Conservation (phyloP, 805 yeast genomes). For the Candida boleticola region DNA sequence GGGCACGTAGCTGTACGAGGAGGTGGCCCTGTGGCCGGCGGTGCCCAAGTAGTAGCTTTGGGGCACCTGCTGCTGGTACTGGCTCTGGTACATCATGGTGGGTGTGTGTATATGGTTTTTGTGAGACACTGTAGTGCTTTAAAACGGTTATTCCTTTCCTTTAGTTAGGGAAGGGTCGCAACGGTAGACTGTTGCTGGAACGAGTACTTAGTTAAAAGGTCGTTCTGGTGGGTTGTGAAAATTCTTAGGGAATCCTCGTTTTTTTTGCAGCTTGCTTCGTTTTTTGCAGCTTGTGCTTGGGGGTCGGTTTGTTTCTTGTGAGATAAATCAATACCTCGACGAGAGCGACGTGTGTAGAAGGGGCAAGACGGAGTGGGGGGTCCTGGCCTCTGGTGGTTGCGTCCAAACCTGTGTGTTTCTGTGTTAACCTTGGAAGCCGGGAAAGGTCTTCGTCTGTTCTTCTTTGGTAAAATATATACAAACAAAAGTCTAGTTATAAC, state of each 20-base stretch:
- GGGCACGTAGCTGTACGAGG: conserved; percentile 24
- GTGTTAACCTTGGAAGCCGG: no score
- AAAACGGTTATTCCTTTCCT: no score
- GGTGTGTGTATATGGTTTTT: conserved; percentile 10
- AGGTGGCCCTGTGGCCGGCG: conserved; percentile 36
- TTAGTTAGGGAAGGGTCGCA: no score
- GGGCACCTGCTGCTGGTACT: conserved; percentile 13
- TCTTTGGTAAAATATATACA: background rate
- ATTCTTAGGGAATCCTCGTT: background rate
- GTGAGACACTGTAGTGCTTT: conserved; percentile 20
- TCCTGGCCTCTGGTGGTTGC: no score
- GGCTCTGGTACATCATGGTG: conserved; percentile 3
- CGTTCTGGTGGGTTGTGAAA: conserved; percentile 17
- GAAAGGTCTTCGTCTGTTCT: no score
- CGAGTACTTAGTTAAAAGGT: conserved; percentile 43
- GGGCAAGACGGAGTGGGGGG: no score
- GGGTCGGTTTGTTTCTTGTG: background rate
- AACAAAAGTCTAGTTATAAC: conserved; percentile 11
- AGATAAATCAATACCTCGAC: conserved; percentile 2
- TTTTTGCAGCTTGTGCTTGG: background rate
- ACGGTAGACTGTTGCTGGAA: conserved; percentile 8
- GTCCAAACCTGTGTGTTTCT: no score
- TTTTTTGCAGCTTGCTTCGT: background rate
- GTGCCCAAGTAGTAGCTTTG: conserved; percentile 28
- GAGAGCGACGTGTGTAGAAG: no score